phyloP scores from a whole-genome alignment of 2,329 filamentous ascomycete species.

The Coniochaeta sp. region DNA sequence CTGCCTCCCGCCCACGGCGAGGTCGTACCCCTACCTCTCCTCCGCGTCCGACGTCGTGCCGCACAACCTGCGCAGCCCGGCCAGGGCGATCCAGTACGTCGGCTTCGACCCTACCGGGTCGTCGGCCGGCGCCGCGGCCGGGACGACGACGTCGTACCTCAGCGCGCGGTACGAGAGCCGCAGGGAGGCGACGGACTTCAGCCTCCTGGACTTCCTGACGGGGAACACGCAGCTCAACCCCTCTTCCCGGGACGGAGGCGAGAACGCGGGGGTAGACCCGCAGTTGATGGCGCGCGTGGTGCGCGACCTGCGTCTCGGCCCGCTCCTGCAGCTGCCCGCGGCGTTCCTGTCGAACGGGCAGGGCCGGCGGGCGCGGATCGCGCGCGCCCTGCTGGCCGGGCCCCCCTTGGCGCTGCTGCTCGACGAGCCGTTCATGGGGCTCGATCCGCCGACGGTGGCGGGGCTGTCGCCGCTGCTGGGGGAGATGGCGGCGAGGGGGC shows the following conservation, averaged over 20 bases:
- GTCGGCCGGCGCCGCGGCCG: conserved; percentile 37
- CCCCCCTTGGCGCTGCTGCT: conserved; percentile 77
- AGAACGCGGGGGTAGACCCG: conserved; percentile 40
- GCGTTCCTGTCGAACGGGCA: conserved; percentile 92
- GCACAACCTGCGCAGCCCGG: conserved; percentile 47
- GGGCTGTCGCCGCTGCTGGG: conserved; percentile 65
- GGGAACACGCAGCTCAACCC: conserved; percentile 82
- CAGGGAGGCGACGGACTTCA: conserved; percentile 82
- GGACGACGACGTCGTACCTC: conserved; percentile 68
- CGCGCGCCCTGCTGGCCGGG: conserved; percentile 70
- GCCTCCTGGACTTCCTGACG: conserved; percentile 69
- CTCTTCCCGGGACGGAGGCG: conserved; percentile 15
- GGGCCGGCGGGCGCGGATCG: conserved; percentile 78
- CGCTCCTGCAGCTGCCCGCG: conserved; percentile 72
- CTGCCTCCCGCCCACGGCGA: conserved; percentile 65
- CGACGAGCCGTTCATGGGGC: conserved; percentile 93
- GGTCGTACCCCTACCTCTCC: conserved; percentile 73
- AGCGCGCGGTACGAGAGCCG: conserved; percentile 86
- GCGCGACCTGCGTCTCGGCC: conserved; percentile 58
- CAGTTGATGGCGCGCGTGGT: conserved; percentile 56
- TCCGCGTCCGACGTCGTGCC: conserved; percentile 53
- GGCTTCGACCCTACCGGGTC: conserved; percentile 80
- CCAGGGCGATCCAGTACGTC: conserved; percentile 75
- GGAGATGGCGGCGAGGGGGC: conserved; percentile 56
- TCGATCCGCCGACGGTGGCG: conserved; percentile 76